A percentile compares a stretch with the other conserved stretches of the same genome.
These are phyloP conservation scores for Naganishia antarctica DNA, from an alignment of 768 basidiomycete genomes.

Conservation along the genomic window DNA sequence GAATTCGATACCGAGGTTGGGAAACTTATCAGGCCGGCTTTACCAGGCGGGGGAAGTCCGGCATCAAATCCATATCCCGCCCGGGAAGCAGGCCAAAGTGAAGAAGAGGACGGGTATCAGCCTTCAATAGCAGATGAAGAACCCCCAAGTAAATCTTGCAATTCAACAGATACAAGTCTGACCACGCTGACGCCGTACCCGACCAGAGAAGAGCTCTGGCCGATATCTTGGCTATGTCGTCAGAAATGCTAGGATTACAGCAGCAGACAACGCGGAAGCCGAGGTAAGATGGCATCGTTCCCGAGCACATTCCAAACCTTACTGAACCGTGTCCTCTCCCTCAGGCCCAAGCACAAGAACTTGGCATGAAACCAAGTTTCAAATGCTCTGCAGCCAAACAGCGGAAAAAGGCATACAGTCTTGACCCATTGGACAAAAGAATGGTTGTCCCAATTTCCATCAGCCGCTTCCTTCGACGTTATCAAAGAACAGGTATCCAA, in stretches of 20 bases:
- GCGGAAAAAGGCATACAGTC: conserved; percentile 20
- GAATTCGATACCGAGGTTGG: conserved; percentile 1
- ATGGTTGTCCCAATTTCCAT: conserved; percentile 53
- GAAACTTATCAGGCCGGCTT: background rate
- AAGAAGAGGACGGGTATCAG: conserved; percentile 16
- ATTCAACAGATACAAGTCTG: no score
- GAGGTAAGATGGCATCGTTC: background rate
- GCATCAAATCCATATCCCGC: background rate
- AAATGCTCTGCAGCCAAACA: conserved; percentile 10
- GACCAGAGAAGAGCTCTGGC: background rate
- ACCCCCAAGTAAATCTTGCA: background rate
- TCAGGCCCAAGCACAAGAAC: conserved; percentile 13
- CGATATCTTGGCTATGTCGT: background rate
- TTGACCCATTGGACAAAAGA: conserved; percentile 31
- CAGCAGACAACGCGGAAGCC: background rate
- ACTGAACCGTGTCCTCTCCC: background rate
- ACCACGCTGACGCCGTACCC: no score
- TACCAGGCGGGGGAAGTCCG: background rate
- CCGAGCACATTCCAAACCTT: no score
- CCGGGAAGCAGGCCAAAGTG: conserved; percentile 13
- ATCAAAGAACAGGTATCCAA: conserved; percentile 77
- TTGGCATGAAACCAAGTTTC: conserved; percentile 28
- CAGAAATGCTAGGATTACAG: no score
- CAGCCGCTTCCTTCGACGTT: conserved; percentile 80
- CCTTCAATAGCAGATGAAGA: background rate